These are phyloP conservation scores for Coccinonectria pachysandricola DNA, from an alignment of 2,329 filamentous ascomycete species.

Conservation along the genomic window DNA sequence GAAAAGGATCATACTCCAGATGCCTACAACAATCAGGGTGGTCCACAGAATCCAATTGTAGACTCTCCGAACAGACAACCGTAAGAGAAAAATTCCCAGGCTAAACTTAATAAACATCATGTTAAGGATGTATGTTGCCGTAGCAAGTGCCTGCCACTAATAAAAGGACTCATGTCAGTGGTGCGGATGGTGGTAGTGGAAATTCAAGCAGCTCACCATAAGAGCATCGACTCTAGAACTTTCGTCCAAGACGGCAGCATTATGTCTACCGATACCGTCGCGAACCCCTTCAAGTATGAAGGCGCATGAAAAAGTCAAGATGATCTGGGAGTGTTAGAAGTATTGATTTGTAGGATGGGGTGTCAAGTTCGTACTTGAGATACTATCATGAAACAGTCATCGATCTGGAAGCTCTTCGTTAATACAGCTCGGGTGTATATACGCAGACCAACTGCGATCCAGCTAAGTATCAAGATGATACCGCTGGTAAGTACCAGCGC, in stretches of 20 bases:
- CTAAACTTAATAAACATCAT: constrained; percentile 50
- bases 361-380: constrained; percentile 39
- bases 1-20: constrained; percentile 38
- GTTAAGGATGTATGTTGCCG: constrained; percentile 38
- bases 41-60: constrained; percentile 39
- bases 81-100: constrained; percentile 42
- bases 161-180: constrained; percentile 5
- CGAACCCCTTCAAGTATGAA: constrained; percentile 34
- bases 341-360: too few relatives aligned
- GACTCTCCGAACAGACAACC: constrained; percentile 33
- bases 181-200: neutral
- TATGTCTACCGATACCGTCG: constrained; percentile 37
- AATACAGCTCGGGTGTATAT: constrained; percentile 34
- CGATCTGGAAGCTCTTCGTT: constrained; percentile 35
- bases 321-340: constrained; percentile 19
- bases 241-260: constrained; percentile 30
- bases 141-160: constrained; percentile 41
- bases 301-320: constrained; percentile 37
- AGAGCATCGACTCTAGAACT: constrained; percentile 33
- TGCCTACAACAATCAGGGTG: constrained; percentile 34
- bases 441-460: constrained; percentile 32
- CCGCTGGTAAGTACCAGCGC: constrained; percentile 26
- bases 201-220: constrained; percentile 26
- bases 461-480: constrained; percentile 29
- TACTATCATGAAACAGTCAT: constrained; percentile 44